Evolutionary conservation across 306 rosid species (phyloP).

Genomic region (Medicago ruthenica): DNA sequence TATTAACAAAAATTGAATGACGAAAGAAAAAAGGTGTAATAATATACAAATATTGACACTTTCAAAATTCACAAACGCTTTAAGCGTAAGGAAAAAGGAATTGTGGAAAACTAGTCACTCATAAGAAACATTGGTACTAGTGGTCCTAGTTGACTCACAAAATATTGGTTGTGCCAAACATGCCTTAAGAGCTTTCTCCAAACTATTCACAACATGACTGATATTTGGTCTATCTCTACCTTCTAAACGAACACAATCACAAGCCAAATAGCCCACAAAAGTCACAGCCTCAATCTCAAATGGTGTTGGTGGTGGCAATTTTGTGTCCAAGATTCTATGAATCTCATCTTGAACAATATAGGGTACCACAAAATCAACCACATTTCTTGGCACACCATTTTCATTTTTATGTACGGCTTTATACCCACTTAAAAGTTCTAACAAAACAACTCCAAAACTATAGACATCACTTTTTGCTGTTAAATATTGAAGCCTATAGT

Average conservation of each 20-base stretch:
- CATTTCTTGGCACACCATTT: conserved; percentile 74
- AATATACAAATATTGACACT: conserved; percentile 34
- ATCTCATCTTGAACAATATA: conserved; percentile 72
- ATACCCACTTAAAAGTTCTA: conserved; percentile 69
- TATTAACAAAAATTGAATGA: background rate
- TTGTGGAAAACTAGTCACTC: background rate
- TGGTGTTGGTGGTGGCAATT: conserved; percentile 74
- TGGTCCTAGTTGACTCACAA: conserved; percentile 47
- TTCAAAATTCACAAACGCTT: conserved; percentile 8
- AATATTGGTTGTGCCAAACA: conserved; percentile 55
- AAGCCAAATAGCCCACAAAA: conserved; percentile 78
- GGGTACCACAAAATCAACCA: conserved; percentile 79
- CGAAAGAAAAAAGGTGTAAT: background rate
- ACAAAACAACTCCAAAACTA: conserved; percentile 79
- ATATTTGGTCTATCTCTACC: conserved; percentile 76
- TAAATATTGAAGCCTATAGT: conserved; percentile 72
- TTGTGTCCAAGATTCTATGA: conserved; percentile 75
- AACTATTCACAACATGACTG: conserved; percentile 59
- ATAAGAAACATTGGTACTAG: conserved; percentile 25
- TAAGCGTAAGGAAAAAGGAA: background rate
- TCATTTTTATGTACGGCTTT: conserved; percentile 78
- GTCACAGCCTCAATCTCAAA: conserved; percentile 83
- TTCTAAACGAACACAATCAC: conserved; percentile 71
- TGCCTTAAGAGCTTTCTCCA: conserved; percentile 70
- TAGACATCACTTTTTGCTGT: conserved; percentile 88